These are phyloP conservation scores for Lasiodiplodia citricola DNA, from an alignment of 2,329 filamentous ascomycete genomes.

Conservation along the genomic window DNA sequence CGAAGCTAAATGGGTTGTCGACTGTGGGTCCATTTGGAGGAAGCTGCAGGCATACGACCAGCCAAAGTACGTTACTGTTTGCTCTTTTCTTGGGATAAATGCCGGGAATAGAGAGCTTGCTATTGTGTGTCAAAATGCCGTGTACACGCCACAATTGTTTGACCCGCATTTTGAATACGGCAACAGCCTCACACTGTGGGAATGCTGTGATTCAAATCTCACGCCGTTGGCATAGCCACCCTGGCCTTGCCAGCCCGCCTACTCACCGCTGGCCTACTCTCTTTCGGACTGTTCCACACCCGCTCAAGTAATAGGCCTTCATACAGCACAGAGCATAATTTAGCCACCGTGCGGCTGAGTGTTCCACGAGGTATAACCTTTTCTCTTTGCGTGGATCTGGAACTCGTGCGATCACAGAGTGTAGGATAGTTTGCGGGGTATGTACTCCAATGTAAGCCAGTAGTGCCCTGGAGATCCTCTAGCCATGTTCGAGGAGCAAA, in stretches of 20 bases:
- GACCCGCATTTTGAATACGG: neutral
- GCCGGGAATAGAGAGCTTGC: neutral
- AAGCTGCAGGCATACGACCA: neutral
- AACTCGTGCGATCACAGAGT: neutral
- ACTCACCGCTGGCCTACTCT: neutral
- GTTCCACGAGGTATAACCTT: neutral
- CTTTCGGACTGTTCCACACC: neutral
- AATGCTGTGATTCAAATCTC: neutral
- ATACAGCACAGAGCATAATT: neutral
- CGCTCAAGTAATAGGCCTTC: neutral
- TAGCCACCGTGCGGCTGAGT: neutral
- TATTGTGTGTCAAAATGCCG: neutral
- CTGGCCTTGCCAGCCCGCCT: neutral
- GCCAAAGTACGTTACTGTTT: neutral
- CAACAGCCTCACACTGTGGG: neutral
- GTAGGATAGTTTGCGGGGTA: neutral
- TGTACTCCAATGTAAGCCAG: too few species aligned
- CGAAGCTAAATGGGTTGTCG: neutral
- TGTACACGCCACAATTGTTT: neutral
- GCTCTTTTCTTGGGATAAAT: neutral
- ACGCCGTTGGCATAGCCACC: neutral
- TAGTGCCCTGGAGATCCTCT: neutral
- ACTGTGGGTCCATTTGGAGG: neutral
- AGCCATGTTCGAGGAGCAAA: neutral
- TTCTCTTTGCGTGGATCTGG: neutral